Base-by-base conservation (phyloP, 345 rosid species). In the Durio zibethinus region DNA sequence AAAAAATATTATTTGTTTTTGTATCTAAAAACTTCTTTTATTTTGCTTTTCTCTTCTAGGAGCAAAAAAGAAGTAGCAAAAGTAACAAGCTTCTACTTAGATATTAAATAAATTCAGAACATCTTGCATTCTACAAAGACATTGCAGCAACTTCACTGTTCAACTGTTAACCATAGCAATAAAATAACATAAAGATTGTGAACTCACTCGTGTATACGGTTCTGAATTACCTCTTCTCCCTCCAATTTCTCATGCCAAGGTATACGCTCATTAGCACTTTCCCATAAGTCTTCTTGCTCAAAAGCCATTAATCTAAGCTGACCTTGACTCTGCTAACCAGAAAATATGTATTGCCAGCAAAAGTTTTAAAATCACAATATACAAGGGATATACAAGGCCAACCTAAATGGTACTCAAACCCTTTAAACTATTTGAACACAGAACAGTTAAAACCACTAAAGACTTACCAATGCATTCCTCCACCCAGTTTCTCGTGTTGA, bases 161-260 rank as follows among this genome's bases (percentile, higher is more conserved):
- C 20, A 43, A 77, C 75, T 40, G 25, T 63, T 56, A 62, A 76
- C 61, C 38, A 70, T 36, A 71, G 83, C 67, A 52, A 65, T 11
- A 54, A 59, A 68, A 68, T 29, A n/a, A 71, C 16, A 62, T 47
- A 9, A 73, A 70, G 78, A 73, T 40, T 40, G 31, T 72, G 65
- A 80, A 86, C 98, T 86, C 79, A 95, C 99, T 95, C 99, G 64
- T 95, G 99, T 75, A 95, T 92, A 75, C 85, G 99, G 78, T 92
- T 93, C 86, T 93, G 98, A 82, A 93, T 83, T 80, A 93, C 97
- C 72, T 90, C 97, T 80, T 95, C 99, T 16, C 99, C 99, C 75
- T 93, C 97, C 83, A 95, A 81, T 81, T 88, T 91, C 86, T 91
- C 97, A 85, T 95, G 99, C 99, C 99, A 93, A 82, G 94, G 89